Base-by-base conservation (phyloP, 2,329 filamentous ascomycete genomes). In the Zymoseptoria ardabiliae region DNA sequence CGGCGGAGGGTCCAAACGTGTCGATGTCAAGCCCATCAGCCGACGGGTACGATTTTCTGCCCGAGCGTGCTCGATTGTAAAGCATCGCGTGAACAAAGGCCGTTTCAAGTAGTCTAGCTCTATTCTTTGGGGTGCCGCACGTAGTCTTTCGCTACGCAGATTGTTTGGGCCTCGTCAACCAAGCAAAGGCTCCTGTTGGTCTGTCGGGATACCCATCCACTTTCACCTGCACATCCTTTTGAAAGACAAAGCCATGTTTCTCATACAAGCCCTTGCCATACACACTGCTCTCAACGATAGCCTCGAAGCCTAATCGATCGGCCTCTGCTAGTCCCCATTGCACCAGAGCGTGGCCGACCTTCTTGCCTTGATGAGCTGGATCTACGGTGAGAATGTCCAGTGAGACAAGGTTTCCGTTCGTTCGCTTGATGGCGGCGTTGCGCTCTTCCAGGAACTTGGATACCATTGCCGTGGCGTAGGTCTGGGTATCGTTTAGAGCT, bases 181-280 rank as follows among this genome's bases (percentile, higher is more conserved):
- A 71, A 20, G 69, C 68, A 61, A 66, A 67, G 7, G 23, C 51
- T 8, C 63, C 64, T 41, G 57, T 50, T n/a, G 63, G 55, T 41
- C 65, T 49, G 1, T 57, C 61, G 23, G 30, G 53, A 58, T 65
- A 66, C 20, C 48, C 60, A 17, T 63, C 61, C n/a, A 63, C 57
- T 13, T 60, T 53, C 5, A 67, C 45, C 5, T 57, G 55, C 4
- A 67, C 63, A 60, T 69, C 63, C 58, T 67, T 69, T 20, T 66
- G 54, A 54, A 68, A 71, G 6, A 66, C 61, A 53, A 68, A 72
- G 10, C 70, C 70, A 56, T 70, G 63, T 66, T 71, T 70, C 64
- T 68, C 62, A 50, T 72, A 72, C 51, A 70, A 55, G 1, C 67
- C 63, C 54, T 65, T 69, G 9, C 69, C 70, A 58, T 56, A 68